Base-by-base conservation (phyloP, 2,329 filamentous ascomycete genomes). In the Tetracladium maxilliforme region DNA sequence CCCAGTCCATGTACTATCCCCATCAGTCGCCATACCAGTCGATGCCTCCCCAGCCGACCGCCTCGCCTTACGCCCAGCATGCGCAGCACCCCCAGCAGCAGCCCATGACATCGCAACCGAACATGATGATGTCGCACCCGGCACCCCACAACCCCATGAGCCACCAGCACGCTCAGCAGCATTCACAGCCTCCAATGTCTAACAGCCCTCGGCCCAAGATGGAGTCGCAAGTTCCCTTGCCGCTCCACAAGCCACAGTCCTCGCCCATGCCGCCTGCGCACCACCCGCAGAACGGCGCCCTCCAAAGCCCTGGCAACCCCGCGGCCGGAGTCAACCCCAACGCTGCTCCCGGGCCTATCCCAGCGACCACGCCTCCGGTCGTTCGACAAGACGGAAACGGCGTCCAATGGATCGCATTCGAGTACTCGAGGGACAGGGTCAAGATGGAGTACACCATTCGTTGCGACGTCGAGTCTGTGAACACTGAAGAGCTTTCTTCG, bases 371-470 rank as follows among this genome's bases (percentile, higher is more conserved):
- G 0, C 90, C 90, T 1, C 61, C 94, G 7, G 86, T 95, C 7
- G 87, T 95, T 14, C 65, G 86, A 37, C 87, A 95, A 51, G 90
- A 95, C 42, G 79, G 82, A 44, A 95, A 93, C 38, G 90, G 90
- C 7, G 87, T 95, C 6, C 90, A 95, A 51, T 95, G 90, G 90
- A 95, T 95, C 43, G 84, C 84, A 1, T 98, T 95, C 34, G 90
- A 98, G 50, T 98, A 98, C 49, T 95, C 87, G 8, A 73, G 87
- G 32, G 87, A 98, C 46, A 69, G 87, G 22, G 86, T 95, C 38
- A 98, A 98, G 70, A 93, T 95, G 84, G 86, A 95, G 52, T 98
- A 98, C 55, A 94, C 86, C 2, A 98, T 98, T 42, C 77, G 90
- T 26, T 95, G 90, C 48, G 90, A 95, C 41, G 90, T 95, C 12